Evolutionary conservation across 768 basidiomycete genomes (phyloP).

Genomic region (Lyophyllum decastes): DNA sequence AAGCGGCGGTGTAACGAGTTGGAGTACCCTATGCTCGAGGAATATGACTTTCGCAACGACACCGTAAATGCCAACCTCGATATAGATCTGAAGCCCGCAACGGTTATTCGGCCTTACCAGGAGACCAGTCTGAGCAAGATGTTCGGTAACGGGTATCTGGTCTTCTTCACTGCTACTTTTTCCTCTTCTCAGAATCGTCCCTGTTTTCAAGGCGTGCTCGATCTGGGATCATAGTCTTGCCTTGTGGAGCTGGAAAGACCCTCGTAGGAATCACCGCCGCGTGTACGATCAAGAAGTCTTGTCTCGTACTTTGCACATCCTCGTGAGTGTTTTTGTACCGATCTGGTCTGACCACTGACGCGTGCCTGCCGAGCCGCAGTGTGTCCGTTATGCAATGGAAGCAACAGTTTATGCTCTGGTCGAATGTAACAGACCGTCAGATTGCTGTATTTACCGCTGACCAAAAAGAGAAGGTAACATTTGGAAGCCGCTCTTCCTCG

Average conservation of each 20-base stretch:
- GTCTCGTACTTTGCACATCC: constrained; percentile 95
- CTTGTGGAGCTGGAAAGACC: constrained; percentile 98
- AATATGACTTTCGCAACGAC: constrained; percentile 99
- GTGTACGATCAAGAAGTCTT: constrained; percentile 99
- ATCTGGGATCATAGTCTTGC: constrained; percentile 96
- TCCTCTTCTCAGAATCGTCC: constrained; percentile 5
- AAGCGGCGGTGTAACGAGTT: constrained; percentile 96
- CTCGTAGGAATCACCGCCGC: constrained; percentile 99
- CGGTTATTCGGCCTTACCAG: constrained; percentile 96
- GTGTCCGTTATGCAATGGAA: constrained; percentile 99
- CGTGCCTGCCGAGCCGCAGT: constrained; percentile 33
- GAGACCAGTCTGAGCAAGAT: constrained; percentile 98
- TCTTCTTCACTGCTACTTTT: constrained; percentile 5
- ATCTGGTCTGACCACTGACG: constrained; percentile 11
- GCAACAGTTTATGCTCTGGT: constrained; percentile 98
- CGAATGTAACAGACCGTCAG: constrained; percentile 94
- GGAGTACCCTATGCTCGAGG: constrained; percentile 97
- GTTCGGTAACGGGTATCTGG: constrained; percentile 93
- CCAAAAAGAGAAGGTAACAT: constrained; percentile 89
- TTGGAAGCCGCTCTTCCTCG: neutral
- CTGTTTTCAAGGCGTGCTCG: constrained; percentile 77
- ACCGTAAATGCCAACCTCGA: constrained; percentile 95
- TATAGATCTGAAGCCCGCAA: constrained; percentile 97
- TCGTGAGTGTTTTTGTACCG: constrained; percentile 61
- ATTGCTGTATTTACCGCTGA: constrained; percentile 98